phyloP scores from a whole-genome alignment of 495 filamentous ascomycete species.

The Talaromyces wortmannii region DNA sequence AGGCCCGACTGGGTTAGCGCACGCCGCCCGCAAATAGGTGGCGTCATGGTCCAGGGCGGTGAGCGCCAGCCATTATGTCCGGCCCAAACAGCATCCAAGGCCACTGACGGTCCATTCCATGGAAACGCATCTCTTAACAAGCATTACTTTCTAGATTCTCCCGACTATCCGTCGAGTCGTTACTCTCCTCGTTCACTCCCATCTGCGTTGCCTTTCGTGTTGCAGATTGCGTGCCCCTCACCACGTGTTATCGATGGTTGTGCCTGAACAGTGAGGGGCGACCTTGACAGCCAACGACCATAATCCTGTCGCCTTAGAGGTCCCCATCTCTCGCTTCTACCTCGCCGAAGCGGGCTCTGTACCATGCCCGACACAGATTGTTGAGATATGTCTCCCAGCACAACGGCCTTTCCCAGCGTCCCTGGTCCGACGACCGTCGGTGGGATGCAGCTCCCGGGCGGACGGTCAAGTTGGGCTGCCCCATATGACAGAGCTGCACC shows the following conservation, averaged over 20 bases:
- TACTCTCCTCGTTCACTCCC: too few relatives aligned
- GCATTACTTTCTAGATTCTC: too few relatives aligned
- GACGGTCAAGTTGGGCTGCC: slow-evolving; percentile 16
- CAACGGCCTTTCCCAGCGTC: slow-evolving; percentile 34
- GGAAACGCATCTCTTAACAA: not conserved
- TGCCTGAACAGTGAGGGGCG: slow-evolving; percentile 2
- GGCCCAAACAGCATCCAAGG: not conserved
- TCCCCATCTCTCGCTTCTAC: not conserved
- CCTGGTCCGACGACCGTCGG: slow-evolving; percentile 25
- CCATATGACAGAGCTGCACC: slow-evolving; percentile 12
- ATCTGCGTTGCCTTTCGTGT: not conserved
- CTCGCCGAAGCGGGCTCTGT: not conserved
- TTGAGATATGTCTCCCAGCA: slow-evolving; percentile 37
- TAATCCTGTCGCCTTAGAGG: not conserved
- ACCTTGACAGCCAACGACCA: not conserved
- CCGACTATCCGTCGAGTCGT: too few relatives aligned
- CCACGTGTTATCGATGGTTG: not conserved
- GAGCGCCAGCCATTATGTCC: slow-evolving; percentile 2
- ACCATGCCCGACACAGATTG: not conserved
- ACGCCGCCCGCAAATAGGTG: not conserved
- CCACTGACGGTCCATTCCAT: not conserved
- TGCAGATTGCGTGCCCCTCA: not conserved
- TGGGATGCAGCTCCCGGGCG: slow-evolving; percentile 22
- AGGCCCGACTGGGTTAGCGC: too few relatives aligned
- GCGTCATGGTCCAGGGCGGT: slow-evolving; percentile 13